These are phyloP conservation scores for Ophiognomonia clavigignenti-juglandacearum DNA, from an alignment of 2,329 filamentous ascomycete genomes.

Conservation along the genomic window DNA sequence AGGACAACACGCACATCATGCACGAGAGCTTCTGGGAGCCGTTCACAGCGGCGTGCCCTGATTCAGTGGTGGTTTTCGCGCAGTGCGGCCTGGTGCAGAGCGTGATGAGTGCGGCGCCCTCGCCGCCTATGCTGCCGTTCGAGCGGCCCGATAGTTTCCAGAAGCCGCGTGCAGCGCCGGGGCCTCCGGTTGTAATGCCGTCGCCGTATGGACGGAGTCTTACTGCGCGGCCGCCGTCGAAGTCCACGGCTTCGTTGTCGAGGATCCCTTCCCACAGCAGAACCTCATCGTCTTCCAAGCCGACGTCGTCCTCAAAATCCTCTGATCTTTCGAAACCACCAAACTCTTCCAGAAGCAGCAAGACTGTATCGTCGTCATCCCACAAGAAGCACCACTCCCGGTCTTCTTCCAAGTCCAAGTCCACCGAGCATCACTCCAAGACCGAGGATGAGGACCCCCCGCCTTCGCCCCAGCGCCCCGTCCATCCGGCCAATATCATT, in stretches of 20 bases:
- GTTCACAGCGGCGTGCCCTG: slow-evolving; percentile 20
- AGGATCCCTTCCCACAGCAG: too few relatives aligned
- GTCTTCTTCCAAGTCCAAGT: neutral
- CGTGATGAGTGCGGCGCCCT: too few relatives aligned
- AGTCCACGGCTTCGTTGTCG: too few relatives aligned
- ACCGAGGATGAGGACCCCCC: neutral
- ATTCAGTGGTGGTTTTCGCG: slow-evolving; percentile 24
- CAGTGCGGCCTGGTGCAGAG: slow-evolving; percentile 25
- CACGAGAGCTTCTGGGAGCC: slow-evolving; percentile 19
- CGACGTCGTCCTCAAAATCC: too few relatives aligned
- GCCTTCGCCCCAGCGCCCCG: neutral
- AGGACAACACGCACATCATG: slow-evolving; percentile 14
- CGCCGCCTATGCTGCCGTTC: too few relatives aligned
- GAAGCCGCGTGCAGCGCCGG: neutral
- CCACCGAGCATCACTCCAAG: neutral
- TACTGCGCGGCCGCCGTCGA: neutral
- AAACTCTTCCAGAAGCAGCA: neutral
- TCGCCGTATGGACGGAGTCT: neutral
- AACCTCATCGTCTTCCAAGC: too few relatives aligned
- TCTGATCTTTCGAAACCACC: neutral
- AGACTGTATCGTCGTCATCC: neutral
- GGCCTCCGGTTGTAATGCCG: neutral
- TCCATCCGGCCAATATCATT: neutral
- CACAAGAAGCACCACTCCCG: neutral
- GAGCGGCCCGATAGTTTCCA: neutral